Base-by-base conservation (phyloP, 352 stramenopile species). In the Salisapilia sapeloensis region DNA sequence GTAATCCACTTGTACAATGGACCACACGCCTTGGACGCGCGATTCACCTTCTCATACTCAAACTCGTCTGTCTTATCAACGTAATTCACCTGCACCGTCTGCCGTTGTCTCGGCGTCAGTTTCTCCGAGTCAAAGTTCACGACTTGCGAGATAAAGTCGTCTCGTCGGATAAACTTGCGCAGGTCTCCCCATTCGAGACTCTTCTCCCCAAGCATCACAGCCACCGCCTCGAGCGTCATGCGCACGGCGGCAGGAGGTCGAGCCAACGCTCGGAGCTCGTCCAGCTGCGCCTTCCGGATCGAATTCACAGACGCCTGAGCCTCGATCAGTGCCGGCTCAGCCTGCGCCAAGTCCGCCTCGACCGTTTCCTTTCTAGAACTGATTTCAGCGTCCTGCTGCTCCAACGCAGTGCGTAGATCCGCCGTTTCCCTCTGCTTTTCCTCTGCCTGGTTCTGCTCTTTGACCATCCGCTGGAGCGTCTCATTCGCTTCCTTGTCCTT, bases 101-200 rank as follows among this genome's bases (percentile, higher is more conserved):
- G 83, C 7, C 96, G 94, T 54, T 97, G 87, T 23, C 83, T 80
- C 14, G 65, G 52, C 16, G 85, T 96, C 11, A 99, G 60, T 29
- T 95, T 97, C 43, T 99, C 82, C 6, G 94, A 94, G 53, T 99
- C 80, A 52, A 99, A 99, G 57, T 98, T 97, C 4, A 99, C 74
- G 46, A 99, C 96, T 30, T 76, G 95, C 4, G 91, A 82, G 54
- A 99, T 99, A 51, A 99, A 99, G 42, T 99, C 94, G 29, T 94
- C 80, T 33, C 92, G 92, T 21, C 83, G 75, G 40, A 99, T 90
- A 35, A 98, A 90, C 42, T 98, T 97, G 42, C 93, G 84, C 15
- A 99, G 76, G 50, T 99, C 94, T 21, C 66, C 60, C 96, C 96
- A 99, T 22, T 97, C 92, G 14, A 94, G 61, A 43, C 80, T 96